Evolutionary conservation across 179 eudicot genomes (phyloP).

Genomic region (Camellia oleifera): DNA sequence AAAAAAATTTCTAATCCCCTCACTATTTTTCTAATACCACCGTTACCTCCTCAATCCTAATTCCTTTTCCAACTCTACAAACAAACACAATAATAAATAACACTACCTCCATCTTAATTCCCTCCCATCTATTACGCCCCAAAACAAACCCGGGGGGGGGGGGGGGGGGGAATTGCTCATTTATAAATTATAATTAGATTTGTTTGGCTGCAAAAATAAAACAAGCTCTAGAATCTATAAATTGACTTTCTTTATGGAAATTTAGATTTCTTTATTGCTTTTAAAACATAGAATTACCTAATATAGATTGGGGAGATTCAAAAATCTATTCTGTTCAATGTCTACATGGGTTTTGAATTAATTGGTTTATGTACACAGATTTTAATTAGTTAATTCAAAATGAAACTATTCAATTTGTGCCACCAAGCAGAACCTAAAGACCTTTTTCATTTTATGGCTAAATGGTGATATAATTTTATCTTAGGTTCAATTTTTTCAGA

Average conservation of each 20-base stretch:
- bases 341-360: neutral
- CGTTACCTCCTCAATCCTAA: too few relatives aligned
- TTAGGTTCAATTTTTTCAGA: neutral
- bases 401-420: neutral
- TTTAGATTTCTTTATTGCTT: neutral
- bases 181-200: neutral
- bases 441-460: neutral
- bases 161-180: neutral
- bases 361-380: neutral
- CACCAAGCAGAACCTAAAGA: neutral
- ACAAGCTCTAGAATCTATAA: neutral
- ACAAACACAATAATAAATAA: too few relatives aligned
- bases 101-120: too few relatives aligned
- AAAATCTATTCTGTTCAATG: too few relatives aligned
- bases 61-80: too few relatives aligned
- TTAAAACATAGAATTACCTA: neutral
- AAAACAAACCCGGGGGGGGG: too few relatives aligned
- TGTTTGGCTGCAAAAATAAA: neutral
- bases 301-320: neutral
- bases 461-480: neutral
- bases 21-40: too few relatives aligned
- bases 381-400: neutral
- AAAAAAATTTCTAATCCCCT: too few relatives aligned
- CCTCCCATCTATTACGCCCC: too few relatives aligned
- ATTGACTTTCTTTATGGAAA: neutral